These are phyloP conservation scores for Kitagawia praeruptora DNA, from an alignment of 129 eudicot species.

Conservation along the genomic window DNA sequence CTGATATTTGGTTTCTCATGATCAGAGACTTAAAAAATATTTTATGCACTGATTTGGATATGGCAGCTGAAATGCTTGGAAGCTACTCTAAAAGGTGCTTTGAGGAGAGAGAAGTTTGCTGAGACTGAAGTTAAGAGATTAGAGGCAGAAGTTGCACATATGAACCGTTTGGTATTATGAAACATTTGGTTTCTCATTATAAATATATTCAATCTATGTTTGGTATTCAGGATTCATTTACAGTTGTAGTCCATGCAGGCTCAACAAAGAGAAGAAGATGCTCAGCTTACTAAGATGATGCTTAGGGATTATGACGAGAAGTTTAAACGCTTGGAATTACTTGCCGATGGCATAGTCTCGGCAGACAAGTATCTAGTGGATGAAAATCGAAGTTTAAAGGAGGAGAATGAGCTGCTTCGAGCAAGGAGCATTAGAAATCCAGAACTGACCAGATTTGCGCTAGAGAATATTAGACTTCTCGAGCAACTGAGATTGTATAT, in stretches of 20 bases:
- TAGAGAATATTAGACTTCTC: conserved; percentile 36
- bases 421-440: conserved; percentile 38
- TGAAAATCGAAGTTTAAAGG: conserved; percentile 46
- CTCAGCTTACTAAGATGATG: conserved; percentile 41
- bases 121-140: conserved; percentile 32
- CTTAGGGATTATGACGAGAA: conserved; percentile 47
- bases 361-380: conserved; percentile 43
- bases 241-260: conserved; percentile 34
- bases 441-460: conserved; percentile 41
- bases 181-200: conserved; percentile 25
- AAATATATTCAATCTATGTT: conserved; percentile 6
- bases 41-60: conserved; percentile 12
- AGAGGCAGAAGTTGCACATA: conserved; percentile 43
- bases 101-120: conserved; percentile 43
- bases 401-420: conserved; percentile 49
- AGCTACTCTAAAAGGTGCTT: conserved; percentile 38
- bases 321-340: conserved; percentile 42
- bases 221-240: neutral
- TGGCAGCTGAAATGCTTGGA: conserved; percentile 38
- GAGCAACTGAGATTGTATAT: conserved; percentile 38
- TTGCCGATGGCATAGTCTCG: conserved; percentile 37
- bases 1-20: conserved; percentile 11
- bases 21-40: conserved; percentile 9
- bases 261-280: conserved; percentile 50
- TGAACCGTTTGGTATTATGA: conserved; percentile 44